Percentiles rank a stretch among this genome's conserved stretches.
These are phyloP conservation scores for Strobilomyces dryophilus DNA, from an alignment of 768 basidiomycete genomes.

Conservation along the genomic window DNA sequence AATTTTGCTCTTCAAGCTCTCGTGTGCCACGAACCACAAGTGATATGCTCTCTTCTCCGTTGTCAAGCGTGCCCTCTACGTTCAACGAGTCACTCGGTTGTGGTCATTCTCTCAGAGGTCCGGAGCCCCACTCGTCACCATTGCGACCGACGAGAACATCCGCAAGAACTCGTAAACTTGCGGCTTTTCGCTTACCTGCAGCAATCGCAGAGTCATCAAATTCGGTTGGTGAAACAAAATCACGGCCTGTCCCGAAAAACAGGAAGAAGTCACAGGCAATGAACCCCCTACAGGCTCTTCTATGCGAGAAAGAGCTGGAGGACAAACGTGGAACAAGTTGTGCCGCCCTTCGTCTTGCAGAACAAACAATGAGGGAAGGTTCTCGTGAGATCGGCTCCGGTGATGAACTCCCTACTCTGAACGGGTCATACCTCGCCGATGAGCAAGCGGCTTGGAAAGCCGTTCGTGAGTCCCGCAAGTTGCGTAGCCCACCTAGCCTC, in stretches of 20 bases:
- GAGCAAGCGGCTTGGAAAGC: slow-evolving; percentile 40
- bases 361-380: slow-evolving; percentile 35
- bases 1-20: slow-evolving; percentile 5
- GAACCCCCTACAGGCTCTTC: slow-evolving; percentile 52
- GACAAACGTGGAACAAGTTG: slow-evolving; percentile 33
- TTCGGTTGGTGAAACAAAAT: background rate
- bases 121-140: slow-evolving; percentile 3
- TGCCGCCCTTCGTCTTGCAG: slow-evolving; percentile 44
- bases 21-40: background rate
- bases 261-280: slow-evolving; percentile 21
- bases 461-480: slow-evolving; percentile 24
- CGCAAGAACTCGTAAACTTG: slow-evolving; percentile 17
- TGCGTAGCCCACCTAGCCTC: slow-evolving; percentile 10
- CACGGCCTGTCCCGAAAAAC: background rate
- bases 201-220: slow-evolving; percentile 7
- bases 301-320: slow-evolving; percentile 46
- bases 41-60: slow-evolving; percentile 18
- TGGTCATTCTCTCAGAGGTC: background rate
- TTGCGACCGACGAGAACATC: slow-evolving; percentile 13
- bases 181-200: slow-evolving; percentile 9
- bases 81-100: background rate
- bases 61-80: slow-evolving; percentile 21
- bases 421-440: slow-evolving; percentile 25
- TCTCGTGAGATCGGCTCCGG: slow-evolving; percentile 18
- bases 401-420: slow-evolving; percentile 20